Evolutionary conservation across 2,329 filamentous ascomycete genomes (phyloP).

Genomic region (Corynespora cassiicola): DNA sequence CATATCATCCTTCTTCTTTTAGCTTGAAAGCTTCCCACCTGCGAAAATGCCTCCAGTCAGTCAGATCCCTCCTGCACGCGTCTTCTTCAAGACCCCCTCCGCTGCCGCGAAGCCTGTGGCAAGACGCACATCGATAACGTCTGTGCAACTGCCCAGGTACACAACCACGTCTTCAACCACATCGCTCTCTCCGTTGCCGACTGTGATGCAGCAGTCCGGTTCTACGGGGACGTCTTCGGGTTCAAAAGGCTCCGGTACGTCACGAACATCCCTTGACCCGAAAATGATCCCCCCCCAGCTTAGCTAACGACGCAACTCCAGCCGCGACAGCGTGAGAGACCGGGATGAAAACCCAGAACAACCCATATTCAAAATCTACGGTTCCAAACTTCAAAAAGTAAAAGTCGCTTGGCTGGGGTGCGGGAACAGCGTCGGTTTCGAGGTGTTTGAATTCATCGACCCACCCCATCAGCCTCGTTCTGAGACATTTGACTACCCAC

Average conservation of each 20-base stretch:
- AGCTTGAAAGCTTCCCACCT: background rate
- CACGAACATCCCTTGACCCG: no score
- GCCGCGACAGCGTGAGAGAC: conserved; percentile 22
- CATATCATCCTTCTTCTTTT: no score
- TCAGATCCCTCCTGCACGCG: conserved; percentile 39
- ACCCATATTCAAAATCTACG: conserved; percentile 41
- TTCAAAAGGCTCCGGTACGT: conserved; percentile 27
- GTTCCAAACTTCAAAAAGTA: conserved; percentile 28
- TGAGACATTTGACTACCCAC: conserved; percentile 27
- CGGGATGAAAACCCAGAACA: conserved; percentile 11
- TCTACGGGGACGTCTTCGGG: conserved; percentile 30
- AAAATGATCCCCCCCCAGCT: background rate
- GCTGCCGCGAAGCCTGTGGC: conserved; percentile 2
- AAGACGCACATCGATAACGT: conserved; percentile 17
- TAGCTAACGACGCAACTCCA: conserved; percentile 6
- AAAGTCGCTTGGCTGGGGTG: conserved; percentile 34
- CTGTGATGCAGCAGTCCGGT: conserved; percentile 28
- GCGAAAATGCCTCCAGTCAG: conserved; percentile 37
- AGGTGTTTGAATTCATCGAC: conserved; percentile 43
- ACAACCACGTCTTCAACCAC: conserved; percentile 14
- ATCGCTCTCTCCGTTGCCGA: conserved; percentile 32
- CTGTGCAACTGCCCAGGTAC: conserved; percentile 9
- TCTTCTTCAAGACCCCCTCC: conserved; percentile 32
- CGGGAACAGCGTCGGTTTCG: conserved; percentile 42
- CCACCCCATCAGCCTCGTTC: conserved; percentile 21